Percentiles rank a stretch among this genome's conserved stretches.
These are phyloP conservation scores for Picea abies DNA, from an alignment of 83 land plant species.

Conservation along the genomic window DNA sequence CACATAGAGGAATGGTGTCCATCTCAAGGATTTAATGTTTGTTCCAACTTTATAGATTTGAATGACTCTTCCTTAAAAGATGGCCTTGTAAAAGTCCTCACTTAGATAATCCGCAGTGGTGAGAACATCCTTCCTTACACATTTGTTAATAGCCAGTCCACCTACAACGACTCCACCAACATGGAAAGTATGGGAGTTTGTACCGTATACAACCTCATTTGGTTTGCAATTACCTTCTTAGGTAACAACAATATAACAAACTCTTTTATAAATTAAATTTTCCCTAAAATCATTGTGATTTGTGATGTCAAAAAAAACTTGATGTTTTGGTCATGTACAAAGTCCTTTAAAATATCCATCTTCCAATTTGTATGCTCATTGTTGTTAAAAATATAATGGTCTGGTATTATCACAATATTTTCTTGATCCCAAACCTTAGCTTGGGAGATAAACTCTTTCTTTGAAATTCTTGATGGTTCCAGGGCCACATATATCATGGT, in stretches of 20 bases:
- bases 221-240: conserved; percentile 98
- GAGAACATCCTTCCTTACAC: conserved; percentile 61
- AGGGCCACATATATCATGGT: too few species aligned
- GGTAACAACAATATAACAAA: conserved; percentile 94
- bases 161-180: conserved; percentile 84
- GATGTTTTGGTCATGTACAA: conserved; percentile 80
- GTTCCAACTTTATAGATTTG: conserved; percentile 73
- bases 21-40: conserved; percentile 61
- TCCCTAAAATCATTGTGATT: conserved; percentile 90
- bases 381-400: conserved; percentile 82
- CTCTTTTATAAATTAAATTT: conserved; percentile 94
- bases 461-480: too few species aligned
- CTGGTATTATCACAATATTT: conserved; percentile 90
- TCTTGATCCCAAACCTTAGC: conserved; percentile 99
- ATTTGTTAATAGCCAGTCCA: conserved; percentile 67
- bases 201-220: conserved; percentile 64
- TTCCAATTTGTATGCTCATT: conserved; percentile 96
- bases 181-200: background rate
- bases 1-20: conserved; percentile 86
- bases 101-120: conserved; percentile 69
- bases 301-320: conserved; percentile 91
- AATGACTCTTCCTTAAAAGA: conserved; percentile 88
- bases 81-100: conserved; percentile 75
- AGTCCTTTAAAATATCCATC: conserved; percentile 93
- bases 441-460: conserved; percentile 40